Percentiles rank a stretch among this genome's conserved stretches.
phyloP scores from a whole-genome alignment of 1,284 basidiomycete species.

The Porogramme epimiltina region DNA sequence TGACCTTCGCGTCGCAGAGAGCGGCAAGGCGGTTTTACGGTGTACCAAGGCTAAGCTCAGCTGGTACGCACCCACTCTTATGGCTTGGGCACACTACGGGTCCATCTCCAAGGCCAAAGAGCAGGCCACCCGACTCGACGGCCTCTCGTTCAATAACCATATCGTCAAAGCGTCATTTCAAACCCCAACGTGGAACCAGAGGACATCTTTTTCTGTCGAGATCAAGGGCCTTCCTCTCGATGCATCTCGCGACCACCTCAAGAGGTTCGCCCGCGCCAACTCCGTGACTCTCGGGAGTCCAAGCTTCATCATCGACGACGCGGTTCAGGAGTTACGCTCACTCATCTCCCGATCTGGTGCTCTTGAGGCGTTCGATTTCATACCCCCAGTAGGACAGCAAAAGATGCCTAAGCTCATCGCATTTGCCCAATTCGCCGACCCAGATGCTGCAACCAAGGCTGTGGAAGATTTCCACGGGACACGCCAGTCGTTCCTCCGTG shows the following conservation, averaged over 20 bases:
- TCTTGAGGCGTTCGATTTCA: slow-evolving; percentile 29
- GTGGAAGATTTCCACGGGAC: slow-evolving; percentile 20
- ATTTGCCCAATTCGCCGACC: slow-evolving; percentile 28
- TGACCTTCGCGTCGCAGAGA: slow-evolving; percentile 24
- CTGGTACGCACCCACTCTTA: slow-evolving; percentile 29
- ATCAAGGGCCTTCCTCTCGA: slow-evolving; percentile 28
- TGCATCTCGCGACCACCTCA: slow-evolving; percentile 7
- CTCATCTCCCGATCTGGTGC: slow-evolving; percentile 16
- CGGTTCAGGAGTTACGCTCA: slow-evolving; percentile 12
- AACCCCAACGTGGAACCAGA: slow-evolving; percentile 20
- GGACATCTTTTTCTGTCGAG: slow-evolving; percentile 29
- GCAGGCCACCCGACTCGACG: slow-evolving; percentile 21
- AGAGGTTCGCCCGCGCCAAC: slow-evolving; percentile 18
- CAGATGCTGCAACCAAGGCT: slow-evolving; percentile 26
- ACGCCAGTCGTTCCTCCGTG: slow-evolving; percentile 21
- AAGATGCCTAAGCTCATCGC: slow-evolving; percentile 24
- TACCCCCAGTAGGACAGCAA: slow-evolving; percentile 5
- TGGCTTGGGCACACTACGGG: slow-evolving; percentile 30
- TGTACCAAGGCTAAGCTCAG: slow-evolving; percentile 32
- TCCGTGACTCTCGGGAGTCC: slow-evolving; percentile 22
- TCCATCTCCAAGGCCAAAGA: slow-evolving; percentile 19
- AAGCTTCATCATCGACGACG: slow-evolving; percentile 15
- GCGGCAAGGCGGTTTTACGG: slow-evolving; percentile 24
- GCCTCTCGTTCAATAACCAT: slow-evolving; percentile 19
- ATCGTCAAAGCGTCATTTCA: slow-evolving; percentile 24